Evolutionary conservation across 2,329 filamentous ascomycete genomes (phyloP), one percentile per base, ranked within the genome.

Genomic region (Exophiala xenobiotica): DNA sequence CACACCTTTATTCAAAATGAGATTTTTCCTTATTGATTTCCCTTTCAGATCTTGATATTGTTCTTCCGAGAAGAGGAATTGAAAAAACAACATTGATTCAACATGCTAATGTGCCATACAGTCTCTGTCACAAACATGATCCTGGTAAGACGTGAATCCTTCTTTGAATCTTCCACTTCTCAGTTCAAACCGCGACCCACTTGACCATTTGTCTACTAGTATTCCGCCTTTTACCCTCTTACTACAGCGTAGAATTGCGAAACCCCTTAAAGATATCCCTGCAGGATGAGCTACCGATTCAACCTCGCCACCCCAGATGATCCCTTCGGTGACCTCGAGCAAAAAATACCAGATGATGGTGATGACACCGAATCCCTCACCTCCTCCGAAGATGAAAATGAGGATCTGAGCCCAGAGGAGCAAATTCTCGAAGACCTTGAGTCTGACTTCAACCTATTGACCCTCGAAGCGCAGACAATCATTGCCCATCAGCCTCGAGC

Each of bases 401-500:
- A 8, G 1, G 9, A 35, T 35, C n/a, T 6, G 4, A 20, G 42
- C 3, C 46, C 38, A 19, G 11, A 51, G 29, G 46, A 49, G 6
- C 26, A 50, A 4, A 20, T 46, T 12, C 33, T 57, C 22, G 48
- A 49, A 22, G 35, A 54, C 20, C 41, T 54, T 3, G 46, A 53
- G 23, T 37, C 45, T 16, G 22, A 49, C 4, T 37, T 56, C 6
- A 43, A 44, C 39, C 38, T n/a, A 11, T 41, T 57, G n/a, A 58
- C 53, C 18, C 49, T 61, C 14, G 37, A 53, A 6, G 57, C 59
- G 5, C 49, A 61, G 24, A 51, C 53, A 7, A 33, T 58, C 37
- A 22, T 61, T 20, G 47, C 53, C 7, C 38, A 41, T 9, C 57
- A 61, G 42, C 51, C 49, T 3, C 31, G 58, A 33, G 40, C 46